These are phyloP conservation scores for Canariomyces notabilis DNA, from an alignment of 2,329 filamentous ascomycete species.

Conservation along the genomic window DNA sequence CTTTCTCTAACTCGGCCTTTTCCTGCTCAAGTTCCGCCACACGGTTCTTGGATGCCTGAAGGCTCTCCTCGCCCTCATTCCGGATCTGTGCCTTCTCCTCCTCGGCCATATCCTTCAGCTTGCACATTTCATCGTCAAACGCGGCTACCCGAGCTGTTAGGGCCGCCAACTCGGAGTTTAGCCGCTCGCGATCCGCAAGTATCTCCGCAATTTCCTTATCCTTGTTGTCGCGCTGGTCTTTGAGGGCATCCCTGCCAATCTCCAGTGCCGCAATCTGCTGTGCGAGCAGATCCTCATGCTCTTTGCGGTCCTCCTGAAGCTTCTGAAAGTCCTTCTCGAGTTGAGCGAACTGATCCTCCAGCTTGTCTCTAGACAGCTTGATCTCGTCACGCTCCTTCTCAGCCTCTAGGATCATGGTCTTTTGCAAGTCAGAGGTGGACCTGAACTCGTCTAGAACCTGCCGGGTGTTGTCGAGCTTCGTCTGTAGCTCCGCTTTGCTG, in stretches of 20 bases:
- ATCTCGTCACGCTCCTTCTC: slow-evolving; percentile 34
- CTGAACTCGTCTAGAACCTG: slow-evolving; percentile 30
- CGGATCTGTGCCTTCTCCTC: slow-evolving; percentile 21
- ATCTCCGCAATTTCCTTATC: slow-evolving; percentile 24
- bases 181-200: slow-evolving; percentile 15
- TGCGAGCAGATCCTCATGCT: slow-evolving; percentile 19
- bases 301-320: slow-evolving; percentile 19
- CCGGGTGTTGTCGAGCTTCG: slow-evolving; percentile 31
- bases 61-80: slow-evolving; percentile 23
- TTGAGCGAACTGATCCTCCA: slow-evolving; percentile 12
- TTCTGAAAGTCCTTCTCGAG: slow-evolving; percentile 20
- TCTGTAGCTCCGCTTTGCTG: slow-evolving; percentile 19
- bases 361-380: slow-evolving; percentile 23
- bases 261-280: slow-evolving; percentile 23
- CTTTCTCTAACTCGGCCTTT: slow-evolving; percentile 27
- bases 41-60: slow-evolving; percentile 20
- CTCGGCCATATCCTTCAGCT: slow-evolving; percentile 23
- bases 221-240: slow-evolving; percentile 23
- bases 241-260: slow-evolving; percentile 20
- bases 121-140: slow-evolving; percentile 17
- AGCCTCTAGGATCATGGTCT: slow-evolving; percentile 31
- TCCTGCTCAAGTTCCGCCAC: slow-evolving; percentile 27
- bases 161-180: slow-evolving; percentile 14
- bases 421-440: slow-evolving; percentile 33
- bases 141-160: slow-evolving; percentile 11